Conservation (phyloP, 225 moss, liverwort and hornwort species). For the Polytrichum formosum region DNA sequence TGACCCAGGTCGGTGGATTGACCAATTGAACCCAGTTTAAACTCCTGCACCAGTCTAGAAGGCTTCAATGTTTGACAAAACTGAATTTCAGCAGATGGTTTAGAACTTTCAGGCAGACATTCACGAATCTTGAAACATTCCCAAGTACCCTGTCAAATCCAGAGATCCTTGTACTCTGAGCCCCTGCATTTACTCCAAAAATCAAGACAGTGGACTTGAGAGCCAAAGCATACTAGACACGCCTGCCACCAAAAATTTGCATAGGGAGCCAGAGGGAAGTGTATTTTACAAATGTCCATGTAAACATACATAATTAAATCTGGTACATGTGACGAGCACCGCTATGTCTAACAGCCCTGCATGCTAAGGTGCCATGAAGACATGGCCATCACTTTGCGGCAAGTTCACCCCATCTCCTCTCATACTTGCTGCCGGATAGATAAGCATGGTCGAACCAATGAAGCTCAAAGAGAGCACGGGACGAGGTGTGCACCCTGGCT, state of each 20-base stretch:
- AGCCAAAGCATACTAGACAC: too few species aligned
- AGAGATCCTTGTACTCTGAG: too few species aligned
- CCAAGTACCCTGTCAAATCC: too few species aligned
- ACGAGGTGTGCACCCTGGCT: conserved; percentile 44
- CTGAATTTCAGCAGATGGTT: too few species aligned
- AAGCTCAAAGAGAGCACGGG: conserved; percentile 51
- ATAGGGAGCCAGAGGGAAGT: conserved; percentile 24
- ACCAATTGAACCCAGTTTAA: too few species aligned
- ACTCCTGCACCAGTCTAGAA: too few species aligned
- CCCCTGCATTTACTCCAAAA: too few species aligned
- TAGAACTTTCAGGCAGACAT: too few species aligned
- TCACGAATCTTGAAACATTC: too few species aligned
- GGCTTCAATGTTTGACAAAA: too few species aligned
- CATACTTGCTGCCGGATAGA: conserved; percentile 68
- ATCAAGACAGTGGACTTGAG: too few species aligned
- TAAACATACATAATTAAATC: conserved; percentile 15
- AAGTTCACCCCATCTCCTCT: conserved; percentile 49
- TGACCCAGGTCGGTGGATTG: too few species aligned
- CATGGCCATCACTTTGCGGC: conserved; percentile 71
- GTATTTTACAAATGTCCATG: conserved; percentile 23
- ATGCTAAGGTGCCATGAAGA: conserved; percentile 62
- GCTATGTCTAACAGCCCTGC: conserved; percentile 44
- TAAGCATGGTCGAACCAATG: conserved; percentile 63
- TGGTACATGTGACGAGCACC: conserved; percentile 20
- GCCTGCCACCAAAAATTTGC: conserved; percentile 2